Base-by-base conservation (phyloP, 768 basidiomycete species). In the Lactarius sanguifluus region DNA sequence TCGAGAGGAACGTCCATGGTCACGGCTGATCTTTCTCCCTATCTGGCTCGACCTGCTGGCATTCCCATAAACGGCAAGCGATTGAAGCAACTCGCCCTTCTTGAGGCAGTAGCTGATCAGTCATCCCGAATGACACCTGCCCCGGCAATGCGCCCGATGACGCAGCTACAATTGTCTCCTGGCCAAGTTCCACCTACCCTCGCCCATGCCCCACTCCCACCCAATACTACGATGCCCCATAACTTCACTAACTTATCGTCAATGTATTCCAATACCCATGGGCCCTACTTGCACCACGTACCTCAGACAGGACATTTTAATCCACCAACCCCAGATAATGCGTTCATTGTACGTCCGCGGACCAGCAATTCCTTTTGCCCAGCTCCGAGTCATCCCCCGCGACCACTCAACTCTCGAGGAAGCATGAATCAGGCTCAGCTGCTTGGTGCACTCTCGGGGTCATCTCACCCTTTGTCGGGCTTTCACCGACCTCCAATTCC, bases 41-140 rank as follows among this genome's bases (percentile, higher is more conserved):
- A 91, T 73, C 77, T 90, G 60, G 78, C 84, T 12, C 82, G 83
- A 62, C 77, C 84, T 8, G 75, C 77, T 30, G 86, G 84, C 67
- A 77, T 85, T 12, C 82, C 85, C 9, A 77, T 82, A 5, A 85
- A 86, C 38, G 82, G 86, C 16, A 89, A 86, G 73, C 84, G 82
- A 64, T 75, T 90, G 75, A 86, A 86, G 75, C 91, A 87, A 70
- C 79, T 89, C 30, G 89, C 89, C 2, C 78, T 92, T 66, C 78
- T 91, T 13, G 89, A 92, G 73, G 79, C 84, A 16, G 85, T 91
- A 41, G 89, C 86, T 0, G 85, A 87, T 71, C 90, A 92, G 74
- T 90, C 91, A 5, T 87, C 86, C 7, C 81, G 82, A 66, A 81
- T 87, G 80, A 81, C 84, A 30, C 81, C 71, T 4, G 68, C 64